Conservation (phyloP, 805 yeast species). For the Yamadazyma ubonensis region DNA sequence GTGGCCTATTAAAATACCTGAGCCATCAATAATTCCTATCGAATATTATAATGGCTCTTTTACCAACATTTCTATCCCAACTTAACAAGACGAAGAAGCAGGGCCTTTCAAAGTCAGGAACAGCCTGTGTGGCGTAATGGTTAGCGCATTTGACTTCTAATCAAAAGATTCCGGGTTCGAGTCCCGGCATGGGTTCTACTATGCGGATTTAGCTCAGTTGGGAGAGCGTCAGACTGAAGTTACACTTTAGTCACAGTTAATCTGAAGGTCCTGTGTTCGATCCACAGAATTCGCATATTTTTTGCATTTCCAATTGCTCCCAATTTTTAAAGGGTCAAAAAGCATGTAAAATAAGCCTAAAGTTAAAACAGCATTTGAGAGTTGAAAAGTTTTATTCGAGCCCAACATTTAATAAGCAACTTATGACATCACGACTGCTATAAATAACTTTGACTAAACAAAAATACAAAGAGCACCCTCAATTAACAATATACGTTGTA, state of each 20-base stretch:
- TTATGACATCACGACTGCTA: no score
- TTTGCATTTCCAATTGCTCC: no score
- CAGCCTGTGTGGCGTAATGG: constrained; percentile 64
- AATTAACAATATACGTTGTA: no score
- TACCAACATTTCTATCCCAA: background rate
- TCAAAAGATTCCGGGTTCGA: constrained; percentile 68
- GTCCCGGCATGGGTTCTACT: constrained; percentile 47
- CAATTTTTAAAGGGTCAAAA: no score
- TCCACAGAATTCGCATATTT: constrained; percentile 63
- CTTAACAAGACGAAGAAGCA: background rate
- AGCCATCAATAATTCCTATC: no score
- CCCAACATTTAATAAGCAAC: no score
- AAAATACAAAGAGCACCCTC: no score
- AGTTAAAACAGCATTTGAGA: no score
- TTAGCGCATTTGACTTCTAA: constrained; percentile 68
- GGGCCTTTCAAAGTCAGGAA: background rate
- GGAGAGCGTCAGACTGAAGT: constrained; percentile 41
- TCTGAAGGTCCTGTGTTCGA: constrained; percentile 85
- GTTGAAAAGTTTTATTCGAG: no score
- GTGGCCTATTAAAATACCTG: no score
- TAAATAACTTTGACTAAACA: no score
- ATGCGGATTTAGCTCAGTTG: constrained; percentile 37
- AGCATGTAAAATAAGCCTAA: background rate
- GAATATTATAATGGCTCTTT: no score
- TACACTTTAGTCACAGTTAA: constrained; percentile 34